Evolutionary conservation across 441 rosid genomes (phyloP), one percentile per base, ranked within the genome.

Genomic region (Biscutella laevigata): DNA sequence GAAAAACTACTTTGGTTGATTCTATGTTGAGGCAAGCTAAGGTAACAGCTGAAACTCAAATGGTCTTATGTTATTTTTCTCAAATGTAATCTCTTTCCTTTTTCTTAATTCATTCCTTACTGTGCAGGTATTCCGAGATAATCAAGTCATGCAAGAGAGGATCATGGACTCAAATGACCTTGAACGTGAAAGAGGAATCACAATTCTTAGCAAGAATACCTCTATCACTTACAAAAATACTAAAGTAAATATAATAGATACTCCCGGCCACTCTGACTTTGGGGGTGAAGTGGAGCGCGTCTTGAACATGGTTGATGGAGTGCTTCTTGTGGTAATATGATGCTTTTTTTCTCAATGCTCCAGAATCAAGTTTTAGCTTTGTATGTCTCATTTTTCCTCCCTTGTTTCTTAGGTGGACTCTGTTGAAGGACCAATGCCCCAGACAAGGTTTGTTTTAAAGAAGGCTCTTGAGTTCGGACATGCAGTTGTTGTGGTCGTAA

Each of bases 261-360:
- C 98, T 36, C 98, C 98, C 3, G 98, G 98, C 12, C 98, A 91
- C 62, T 91, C 98, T 29, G 98, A 91, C 73, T 91, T 91, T 69
- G 98, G 98, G 19, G 98, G 98, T 70, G 98, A 91, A 80, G 98
- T 91, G 55, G 98, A 91, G 57, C 95, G 98, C 37, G 85, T 91
- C 58, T 84, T 91, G 71, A 91, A 91, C 75, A 91, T 91, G 98
- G 98, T 91, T 27, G 98, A 91, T 73, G 98, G 98, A 27, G 88
- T 91, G 55, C 95, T 91, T 67, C 84, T 91, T 50, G 98, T 91
- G 95, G 98, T 90, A 82, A 51, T 45, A 5, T 37, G 59, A 8
- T 51, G 30, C 26, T n/a, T n/a, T 59, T 38, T 64, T 5, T 34
- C 47, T 39, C 48, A 14, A n/a, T 55, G 11, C 7, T 20, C 20